Evolutionary conservation across 2,329 filamentous ascomycete genomes (phyloP).

Genomic region (Sphaerulina vaccinii): DNA sequence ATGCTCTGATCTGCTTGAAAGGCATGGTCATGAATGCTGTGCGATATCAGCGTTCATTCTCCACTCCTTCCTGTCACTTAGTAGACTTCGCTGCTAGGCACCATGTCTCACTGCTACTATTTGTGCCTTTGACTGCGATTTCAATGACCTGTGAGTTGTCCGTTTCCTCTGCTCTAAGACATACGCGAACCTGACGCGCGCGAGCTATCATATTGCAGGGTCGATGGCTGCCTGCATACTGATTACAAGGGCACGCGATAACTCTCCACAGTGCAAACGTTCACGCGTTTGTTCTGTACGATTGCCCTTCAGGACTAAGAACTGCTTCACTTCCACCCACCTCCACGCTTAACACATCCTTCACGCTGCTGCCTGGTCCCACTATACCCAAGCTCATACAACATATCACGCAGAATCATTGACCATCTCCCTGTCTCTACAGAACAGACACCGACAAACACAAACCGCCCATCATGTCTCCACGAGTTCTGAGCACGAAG

Average conservation of each 20-base stretch:
- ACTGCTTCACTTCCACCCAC: neutral
- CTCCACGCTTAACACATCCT: neutral
- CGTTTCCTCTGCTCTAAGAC: neutral
- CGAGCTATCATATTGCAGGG: neutral
- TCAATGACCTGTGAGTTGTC: neutral
- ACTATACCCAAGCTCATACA: neutral
- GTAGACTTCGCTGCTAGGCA: neutral
- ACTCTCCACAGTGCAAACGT: neutral
- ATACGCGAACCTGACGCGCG: neutral
- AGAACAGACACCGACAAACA: neutral
- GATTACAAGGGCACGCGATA: neutral
- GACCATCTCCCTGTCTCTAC: neutral
- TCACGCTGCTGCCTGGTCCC: neutral
- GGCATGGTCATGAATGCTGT: neutral
- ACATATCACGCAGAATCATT: neutral
- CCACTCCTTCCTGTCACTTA: neutral
- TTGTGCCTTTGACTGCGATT: neutral
- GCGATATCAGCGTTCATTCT: too few species aligned
- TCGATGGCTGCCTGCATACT: neutral
- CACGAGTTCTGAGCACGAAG: neutral
- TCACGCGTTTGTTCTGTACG: neutral
- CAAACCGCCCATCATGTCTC: neutral
- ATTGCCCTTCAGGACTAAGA: neutral
- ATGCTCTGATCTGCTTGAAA: slow-evolving; percentile 1
- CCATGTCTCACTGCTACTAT: neutral